Base-by-base conservation (phyloP, 2,329 filamentous ascomycete species). In the Harringtonia lauricola region DNA sequence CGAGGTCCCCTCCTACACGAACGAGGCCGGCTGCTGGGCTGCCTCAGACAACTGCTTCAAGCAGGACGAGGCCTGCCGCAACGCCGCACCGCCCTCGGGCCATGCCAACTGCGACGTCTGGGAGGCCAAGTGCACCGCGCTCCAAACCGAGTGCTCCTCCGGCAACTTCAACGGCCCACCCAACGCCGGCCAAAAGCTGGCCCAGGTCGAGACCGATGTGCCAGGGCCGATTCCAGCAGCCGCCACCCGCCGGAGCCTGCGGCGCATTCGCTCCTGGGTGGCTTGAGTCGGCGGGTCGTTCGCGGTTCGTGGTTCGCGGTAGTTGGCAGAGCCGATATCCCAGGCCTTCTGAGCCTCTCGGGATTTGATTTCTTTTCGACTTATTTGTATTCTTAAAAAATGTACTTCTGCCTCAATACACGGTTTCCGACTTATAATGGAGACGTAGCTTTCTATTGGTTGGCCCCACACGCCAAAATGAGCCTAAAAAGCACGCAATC, bases 21-120 rank as follows among this genome's bases (percentile, higher is more conserved):
- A 65, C 36, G 67, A 78, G 55, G 55, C 55, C 2, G 70, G 70
- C 14, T 86, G 83, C 66, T 85, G 77, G 75, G 66, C 64, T 45
- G 63, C 69, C 3, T 67, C 68, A 12, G 59, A 64, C 31, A 57
- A 66, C 39, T 81, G 79, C 67, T 86, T 70, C 66, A 56, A 59
- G 22, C 79, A 86, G 62, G 61, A 63, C 26, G 59, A 70, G 3
- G 55, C 51, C n/a, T 87, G 83, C 66, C 86, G 74, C 61, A 58
- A 66, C 36, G 58, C 61, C 7, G 69, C 74, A 3, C 74, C 73
- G 13, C 72, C 79, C 2, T 78, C 76, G 2, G 82, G 82, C 1
- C 61, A 63, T 49, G 61, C 59, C 2, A 73, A 74, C 50, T 88
- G 83, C 61, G 59, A 68, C 39, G 61, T 71, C 29, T 86, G 77